Conservation (phyloP, 805 yeast species). For the Barnettozyma botsteinii region DNA sequence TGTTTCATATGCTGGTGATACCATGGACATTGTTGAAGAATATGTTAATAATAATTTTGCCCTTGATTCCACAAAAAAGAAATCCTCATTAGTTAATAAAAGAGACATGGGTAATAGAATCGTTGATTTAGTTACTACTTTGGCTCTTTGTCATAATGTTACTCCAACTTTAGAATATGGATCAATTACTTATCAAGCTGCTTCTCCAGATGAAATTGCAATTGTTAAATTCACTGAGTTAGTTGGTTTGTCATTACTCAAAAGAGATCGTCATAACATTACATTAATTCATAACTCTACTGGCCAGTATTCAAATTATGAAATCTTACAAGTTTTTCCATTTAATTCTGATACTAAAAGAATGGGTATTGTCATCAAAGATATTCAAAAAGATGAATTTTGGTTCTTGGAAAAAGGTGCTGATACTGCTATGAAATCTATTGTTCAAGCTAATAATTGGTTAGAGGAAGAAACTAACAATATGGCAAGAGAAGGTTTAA, state of each 20-base stretch:
- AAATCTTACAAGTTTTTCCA: constrained; percentile 81
- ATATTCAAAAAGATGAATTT: constrained; percentile 54
- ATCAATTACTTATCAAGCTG: constrained; percentile 83
- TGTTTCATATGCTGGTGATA: constrained; percentile 86
- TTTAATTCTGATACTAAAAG: constrained; percentile 93
- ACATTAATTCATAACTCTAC: constrained; percentile 59
- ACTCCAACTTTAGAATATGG: constrained; percentile 88
- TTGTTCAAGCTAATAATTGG: constrained; percentile 90
- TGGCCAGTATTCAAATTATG: constrained; percentile 47
- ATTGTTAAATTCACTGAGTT: constrained; percentile 86
- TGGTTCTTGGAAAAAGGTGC: constrained; percentile 96
- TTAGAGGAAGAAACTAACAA: constrained; percentile 94
- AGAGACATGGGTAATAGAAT: constrained; percentile 73
- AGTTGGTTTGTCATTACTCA: constrained; percentile 75
- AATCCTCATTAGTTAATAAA: constrained; percentile 31
- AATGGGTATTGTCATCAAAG: constrained; percentile 86
- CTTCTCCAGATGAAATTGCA: constrained; percentile 98
- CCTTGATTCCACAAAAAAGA: constrained; percentile 14
- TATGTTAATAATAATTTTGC: constrained; percentile 37
- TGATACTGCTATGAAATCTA: constrained; percentile 83
- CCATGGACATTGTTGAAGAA: constrained; percentile 81
- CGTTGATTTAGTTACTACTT: constrained; percentile 70
- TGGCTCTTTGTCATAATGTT: constrained; percentile 95
- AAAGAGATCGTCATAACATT: constrained; percentile 76
- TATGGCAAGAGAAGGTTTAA: constrained; percentile 96